Percentiles rank a stretch among this genome's conserved stretches.
Evolutionary conservation across 331 rosid species (phyloP).

Genomic region (Dryas integrifolia): DNA sequence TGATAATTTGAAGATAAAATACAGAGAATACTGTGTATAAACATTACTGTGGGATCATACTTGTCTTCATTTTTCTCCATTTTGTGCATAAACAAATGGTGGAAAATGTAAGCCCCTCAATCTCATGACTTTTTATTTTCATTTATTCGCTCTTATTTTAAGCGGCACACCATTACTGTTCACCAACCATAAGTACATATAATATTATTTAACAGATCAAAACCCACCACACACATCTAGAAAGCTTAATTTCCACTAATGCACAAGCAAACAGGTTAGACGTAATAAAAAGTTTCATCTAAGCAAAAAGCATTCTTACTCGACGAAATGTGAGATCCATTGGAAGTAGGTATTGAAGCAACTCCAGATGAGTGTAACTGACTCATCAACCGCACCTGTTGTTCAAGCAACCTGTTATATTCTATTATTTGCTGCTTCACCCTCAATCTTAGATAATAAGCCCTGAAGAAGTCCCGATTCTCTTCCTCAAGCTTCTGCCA

Average conservation of each 20-base stretch:
- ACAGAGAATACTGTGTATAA: too few relatives aligned
- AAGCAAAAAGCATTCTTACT: conserved; percentile 39
- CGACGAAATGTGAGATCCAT: conserved; percentile 66
- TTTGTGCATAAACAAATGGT: neutral
- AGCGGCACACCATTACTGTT: conserved; percentile 1
- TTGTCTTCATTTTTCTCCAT: neutral
- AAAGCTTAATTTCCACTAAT: neutral
- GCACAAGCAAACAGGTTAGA: neutral
- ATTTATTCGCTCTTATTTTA: neutral
- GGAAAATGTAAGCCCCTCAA: neutral
- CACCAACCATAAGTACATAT: neutral
- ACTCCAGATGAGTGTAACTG: conserved; percentile 53
- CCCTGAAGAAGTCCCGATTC: conserved; percentile 81
- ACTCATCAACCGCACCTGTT: conserved; percentile 65
- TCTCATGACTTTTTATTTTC: neutral
- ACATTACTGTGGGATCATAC: neutral
- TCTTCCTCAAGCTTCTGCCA: conserved; percentile 98
- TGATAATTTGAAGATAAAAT: too few relatives aligned
- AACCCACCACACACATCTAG: neutral
- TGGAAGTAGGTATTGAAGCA: conserved; percentile 57
- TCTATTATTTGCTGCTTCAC: conserved; percentile 79
- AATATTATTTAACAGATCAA: neutral
- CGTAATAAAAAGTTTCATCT: neutral
- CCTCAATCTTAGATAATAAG: conserved; percentile 79
- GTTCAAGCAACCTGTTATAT: conserved; percentile 74